phyloP scores from a whole-genome alignment of 495 filamentous ascomycete species.

The Parmelia sp. region DNA sequence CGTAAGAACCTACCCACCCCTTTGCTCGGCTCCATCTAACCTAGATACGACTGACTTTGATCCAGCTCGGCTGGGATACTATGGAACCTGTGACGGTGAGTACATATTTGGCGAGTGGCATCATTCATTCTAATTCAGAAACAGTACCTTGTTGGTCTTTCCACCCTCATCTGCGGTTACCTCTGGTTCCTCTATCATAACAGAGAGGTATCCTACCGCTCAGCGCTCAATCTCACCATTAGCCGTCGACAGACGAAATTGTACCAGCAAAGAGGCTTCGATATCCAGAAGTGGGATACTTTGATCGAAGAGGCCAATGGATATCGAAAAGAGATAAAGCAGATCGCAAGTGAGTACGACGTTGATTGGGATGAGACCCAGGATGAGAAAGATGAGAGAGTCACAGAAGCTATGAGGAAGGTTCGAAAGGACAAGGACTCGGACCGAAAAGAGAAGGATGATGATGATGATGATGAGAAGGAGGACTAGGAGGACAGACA shows the following conservation, averaged over 20 bases:
- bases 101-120: neutral
- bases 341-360: slow-evolving; percentile 80
- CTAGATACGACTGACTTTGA: slow-evolving; percentile 29
- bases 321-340: slow-evolving; percentile 72
- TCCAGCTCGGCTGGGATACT: slow-evolving; percentile 82
- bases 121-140: slow-evolving; percentile 10
- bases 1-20: no score
- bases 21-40: no score
- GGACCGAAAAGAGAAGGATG: slow-evolving; percentile 40
- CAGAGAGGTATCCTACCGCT: slow-evolving; percentile 77
- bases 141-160: slow-evolving; percentile 72
- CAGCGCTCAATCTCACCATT: slow-evolving; percentile 80
- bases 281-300: slow-evolving; percentile 67
- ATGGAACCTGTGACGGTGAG: slow-evolving; percentile 76
- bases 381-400: slow-evolving; percentile 69
- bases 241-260: slow-evolving; percentile 68
- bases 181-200: slow-evolving; percentile 93
- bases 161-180: slow-evolving; percentile 81
- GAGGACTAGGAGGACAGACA: slow-evolving; percentile 24
- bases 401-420: slow-evolving; percentile 63
- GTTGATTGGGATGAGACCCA: slow-evolving; percentile 85
- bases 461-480: slow-evolving; percentile 37
- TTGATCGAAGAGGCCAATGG: slow-evolving; percentile 77
- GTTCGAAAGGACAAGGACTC: slow-evolving; percentile 48
- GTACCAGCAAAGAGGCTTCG: slow-evolving; percentile 69